Percentiles rank a stretch among this genome's conserved stretches.
These are phyloP conservation scores for Lyophyllum shimeji DNA, from an alignment of 768 basidiomycete species.

Conservation along the genomic window DNA sequence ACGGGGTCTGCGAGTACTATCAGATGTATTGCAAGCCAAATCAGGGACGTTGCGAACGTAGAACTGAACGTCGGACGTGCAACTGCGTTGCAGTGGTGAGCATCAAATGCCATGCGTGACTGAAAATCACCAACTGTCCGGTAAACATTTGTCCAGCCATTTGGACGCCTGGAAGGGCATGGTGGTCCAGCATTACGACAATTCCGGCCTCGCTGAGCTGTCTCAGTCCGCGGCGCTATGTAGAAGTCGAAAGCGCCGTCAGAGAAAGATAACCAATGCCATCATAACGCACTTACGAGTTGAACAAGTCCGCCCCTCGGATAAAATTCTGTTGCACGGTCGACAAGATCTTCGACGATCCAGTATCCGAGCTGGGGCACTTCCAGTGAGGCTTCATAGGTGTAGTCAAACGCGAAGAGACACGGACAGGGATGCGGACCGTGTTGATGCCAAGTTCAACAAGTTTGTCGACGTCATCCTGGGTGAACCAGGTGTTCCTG, in stretches of 20 bases:
- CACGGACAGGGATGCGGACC: conserved; percentile 73
- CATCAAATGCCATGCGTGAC: neutral
- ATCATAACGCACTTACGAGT: conserved; percentile 45
- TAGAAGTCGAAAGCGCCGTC: neutral
- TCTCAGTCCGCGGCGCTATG: conserved; percentile 59
- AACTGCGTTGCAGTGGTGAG: conserved; percentile 40
- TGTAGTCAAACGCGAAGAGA: neutral
- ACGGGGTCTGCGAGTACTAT: conserved; percentile 45
- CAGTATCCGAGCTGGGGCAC: conserved; percentile 69
- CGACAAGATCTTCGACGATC: conserved; percentile 73
- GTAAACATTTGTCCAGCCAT: conserved; percentile 62
- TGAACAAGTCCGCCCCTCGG: conserved; percentile 70
- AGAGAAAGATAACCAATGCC: neutral
- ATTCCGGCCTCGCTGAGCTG: conserved; percentile 66
- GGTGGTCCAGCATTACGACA: conserved; percentile 62
- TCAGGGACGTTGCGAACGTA: conserved; percentile 52
- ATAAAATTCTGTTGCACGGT: conserved; percentile 59
- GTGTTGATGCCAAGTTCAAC: conserved; percentile 63
- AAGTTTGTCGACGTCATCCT: conserved; percentile 58
- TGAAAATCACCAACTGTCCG: conserved; percentile 47
- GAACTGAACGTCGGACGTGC: conserved; percentile 68
- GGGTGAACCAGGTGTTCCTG: conserved; percentile 73
- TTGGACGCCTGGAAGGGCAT: conserved; percentile 72
- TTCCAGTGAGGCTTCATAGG: neutral
- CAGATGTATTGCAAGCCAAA: neutral